Evolutionary conservation across 176 grass and related monocot species (phyloP).

Genomic region (Stipa capillata): DNA sequence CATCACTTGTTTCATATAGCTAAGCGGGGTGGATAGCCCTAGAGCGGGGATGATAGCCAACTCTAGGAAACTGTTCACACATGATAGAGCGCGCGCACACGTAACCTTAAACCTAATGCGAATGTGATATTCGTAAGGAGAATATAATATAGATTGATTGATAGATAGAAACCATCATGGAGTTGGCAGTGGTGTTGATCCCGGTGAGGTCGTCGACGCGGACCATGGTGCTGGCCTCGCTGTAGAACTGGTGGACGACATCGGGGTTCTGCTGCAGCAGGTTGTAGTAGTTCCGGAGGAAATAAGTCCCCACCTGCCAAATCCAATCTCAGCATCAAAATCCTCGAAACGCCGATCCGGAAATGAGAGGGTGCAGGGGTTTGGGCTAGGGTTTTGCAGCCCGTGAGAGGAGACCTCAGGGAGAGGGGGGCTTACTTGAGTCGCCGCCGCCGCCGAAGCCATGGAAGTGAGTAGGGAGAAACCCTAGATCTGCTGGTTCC

Average conservation of each 20-base stretch:
- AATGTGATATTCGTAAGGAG: no score
- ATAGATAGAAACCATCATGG: conserved; percentile 44
- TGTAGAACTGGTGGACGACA: conserved; percentile 91
- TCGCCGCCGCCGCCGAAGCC: conserved; percentile 39
- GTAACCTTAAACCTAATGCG: no score
- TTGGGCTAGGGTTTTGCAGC: background rate
- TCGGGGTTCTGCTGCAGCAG: conserved; percentile 65
- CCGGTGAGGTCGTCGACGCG: conserved; percentile 55
- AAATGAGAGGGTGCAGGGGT: background rate
- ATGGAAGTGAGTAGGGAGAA: background rate
- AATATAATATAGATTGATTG: background rate
- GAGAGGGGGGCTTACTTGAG: background rate
- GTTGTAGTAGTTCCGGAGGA: conserved; percentile 78
- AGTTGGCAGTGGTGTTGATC: conserved; percentile 36
- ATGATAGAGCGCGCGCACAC: no score
- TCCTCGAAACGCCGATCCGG: background rate
- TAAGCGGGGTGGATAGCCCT: background rate
- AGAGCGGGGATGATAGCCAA: background rate
- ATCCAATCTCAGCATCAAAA: background rate
- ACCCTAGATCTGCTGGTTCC: conserved; percentile 36
- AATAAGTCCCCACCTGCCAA: conserved; percentile 74
- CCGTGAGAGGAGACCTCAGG: no score
- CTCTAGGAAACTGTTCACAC: no score
- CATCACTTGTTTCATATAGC: background rate
- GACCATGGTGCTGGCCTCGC: conserved; percentile 69